A percentile compares a stretch with the other conserved stretches of the same genome.
These are phyloP conservation scores for Neurospora tetrasperma DNA, from an alignment of 495 filamentous ascomycete species.

Conservation along the genomic window DNA sequence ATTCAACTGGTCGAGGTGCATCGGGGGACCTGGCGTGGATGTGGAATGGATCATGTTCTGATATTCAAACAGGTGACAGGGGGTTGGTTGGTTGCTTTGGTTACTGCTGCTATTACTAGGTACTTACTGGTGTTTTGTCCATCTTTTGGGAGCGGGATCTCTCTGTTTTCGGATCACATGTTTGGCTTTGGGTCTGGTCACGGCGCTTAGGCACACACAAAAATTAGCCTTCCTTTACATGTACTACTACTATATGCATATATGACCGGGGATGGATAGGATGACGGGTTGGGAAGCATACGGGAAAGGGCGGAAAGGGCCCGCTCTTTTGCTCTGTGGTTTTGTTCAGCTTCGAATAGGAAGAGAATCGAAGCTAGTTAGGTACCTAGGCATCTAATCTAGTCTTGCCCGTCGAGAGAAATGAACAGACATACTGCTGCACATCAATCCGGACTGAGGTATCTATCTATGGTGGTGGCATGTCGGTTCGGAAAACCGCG, in stretches of 20 bases:
- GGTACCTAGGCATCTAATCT: not conserved
- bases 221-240: not conserved
- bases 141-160: not conserved
- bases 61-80: not conserved
- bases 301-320: not conserved
- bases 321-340: not conserved
- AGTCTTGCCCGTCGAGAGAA: not conserved
- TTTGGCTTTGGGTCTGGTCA: not conserved
- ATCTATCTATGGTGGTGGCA: not conserved
- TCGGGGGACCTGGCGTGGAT: constrained; percentile 55
- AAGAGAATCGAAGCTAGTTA: not conserved
- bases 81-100: not conserved
- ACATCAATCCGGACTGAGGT: not conserved
- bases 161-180: not conserved
- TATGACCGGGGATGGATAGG: not conserved
- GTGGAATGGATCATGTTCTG: constrained; percentile 86
- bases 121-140: not conserved
- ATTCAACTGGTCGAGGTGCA: constrained; percentile 70
- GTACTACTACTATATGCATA: not conserved
- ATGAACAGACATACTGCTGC: not conserved
- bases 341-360: not conserved
- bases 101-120: not conserved
- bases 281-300: not conserved
- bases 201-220: not conserved
- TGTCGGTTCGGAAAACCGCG: not conserved